Evolutionary conservation across 768 basidiomycete genomes (phyloP).

Genomic region (Suillus decipiens): DNA sequence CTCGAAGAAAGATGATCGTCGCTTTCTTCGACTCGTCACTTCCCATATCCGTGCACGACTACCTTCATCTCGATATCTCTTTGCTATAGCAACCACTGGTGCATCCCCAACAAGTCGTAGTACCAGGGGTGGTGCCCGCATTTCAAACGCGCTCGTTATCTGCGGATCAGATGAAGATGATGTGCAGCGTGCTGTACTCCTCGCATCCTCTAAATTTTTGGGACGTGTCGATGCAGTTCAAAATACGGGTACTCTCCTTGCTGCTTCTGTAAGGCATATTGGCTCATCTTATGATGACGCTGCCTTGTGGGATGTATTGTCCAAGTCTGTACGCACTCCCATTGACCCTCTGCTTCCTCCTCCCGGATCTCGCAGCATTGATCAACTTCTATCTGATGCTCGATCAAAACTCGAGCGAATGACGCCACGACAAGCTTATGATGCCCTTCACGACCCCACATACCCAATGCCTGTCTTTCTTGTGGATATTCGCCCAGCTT

Average conservation of each 20-base stretch:
- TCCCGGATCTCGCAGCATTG: slow-evolving; percentile 61
- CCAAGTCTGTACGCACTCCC: slow-evolving; percentile 58
- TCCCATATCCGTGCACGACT: slow-evolving; percentile 45
- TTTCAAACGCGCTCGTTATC: slow-evolving; percentile 53
- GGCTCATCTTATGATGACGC: slow-evolving; percentile 61
- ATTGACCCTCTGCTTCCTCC: slow-evolving; percentile 66
- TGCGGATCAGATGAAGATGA: slow-evolving; percentile 55
- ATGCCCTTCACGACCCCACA: slow-evolving; percentile 54
- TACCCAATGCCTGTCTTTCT: slow-evolving; percentile 66
- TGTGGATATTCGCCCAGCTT: slow-evolving; percentile 74
- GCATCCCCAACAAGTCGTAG: slow-evolving; percentile 25
- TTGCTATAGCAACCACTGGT: slow-evolving; percentile 55
- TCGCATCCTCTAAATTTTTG: slow-evolving; percentile 69
- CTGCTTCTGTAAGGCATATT: slow-evolving; percentile 56
- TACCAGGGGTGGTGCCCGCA: slow-evolving; percentile 6
- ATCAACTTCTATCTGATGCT: slow-evolving; percentile 55
- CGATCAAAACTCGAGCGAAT: slow-evolving; percentile 68
- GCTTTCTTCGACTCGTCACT: slow-evolving; percentile 59
- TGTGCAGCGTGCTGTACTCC: slow-evolving; percentile 67
- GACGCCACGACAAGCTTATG: slow-evolving; percentile 58
- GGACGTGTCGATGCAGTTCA: slow-evolving; percentile 50
- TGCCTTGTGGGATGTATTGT: slow-evolving; percentile 71
- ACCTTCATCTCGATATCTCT: slow-evolving; percentile 47
- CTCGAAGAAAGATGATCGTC: slow-evolving; percentile 55
- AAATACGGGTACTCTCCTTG: slow-evolving; percentile 35